Evolutionary conservation across 2,329 filamentous ascomycete genomes (phyloP), one percentile per base, ranked within the genome.

Genomic region (Aureobasidium lini): DNA sequence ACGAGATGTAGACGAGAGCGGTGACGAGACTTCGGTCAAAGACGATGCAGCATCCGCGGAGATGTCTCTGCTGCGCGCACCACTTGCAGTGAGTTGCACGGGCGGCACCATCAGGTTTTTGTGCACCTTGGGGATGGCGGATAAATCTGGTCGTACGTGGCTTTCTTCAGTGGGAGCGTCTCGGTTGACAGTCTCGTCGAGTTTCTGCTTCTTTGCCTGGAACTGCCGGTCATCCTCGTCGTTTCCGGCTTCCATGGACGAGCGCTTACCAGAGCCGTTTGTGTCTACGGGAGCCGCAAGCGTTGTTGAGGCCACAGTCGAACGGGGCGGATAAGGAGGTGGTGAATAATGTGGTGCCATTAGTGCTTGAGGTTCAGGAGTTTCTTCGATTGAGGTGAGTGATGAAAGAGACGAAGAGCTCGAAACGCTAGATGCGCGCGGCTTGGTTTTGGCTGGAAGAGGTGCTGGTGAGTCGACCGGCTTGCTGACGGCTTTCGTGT

Each of bases 351-450:
- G 23, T 23, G 23, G 23, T 23, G 23, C 23, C 23, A 23, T 23
- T 23, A 23, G 23, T 23, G 23, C 23, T 23, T 23, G 23, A 23
- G 23, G 23, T 23, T 23, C 23, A 23, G 23, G 23, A 3, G 23
- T 23, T 16, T 67, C 44, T 50, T 68, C 70, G 40, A 68, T 65
- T 7, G 68, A 69, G 23, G 68, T 70, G 16, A 72, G 72, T 72
- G 59, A 61, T 5, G 59, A 61, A 37, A 75, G 63, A 9, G 70
- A 73, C n/a, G 73, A 75, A 13, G 64, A 65, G 60, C 67, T 73
- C 7, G 71, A 71, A 10, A 67, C 58, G 59, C 66, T 68, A 32
- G 57, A 52, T 6, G 65, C 62, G 31, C 66, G 64, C 63, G 56
- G 59, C 18, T 52, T 57, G 10, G 43, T 28, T 18, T 18, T 16